phyloP scores from a whole-genome alignment of 2,329 filamentous ascomycete genomes.

The Aspergillus caelatus region DNA sequence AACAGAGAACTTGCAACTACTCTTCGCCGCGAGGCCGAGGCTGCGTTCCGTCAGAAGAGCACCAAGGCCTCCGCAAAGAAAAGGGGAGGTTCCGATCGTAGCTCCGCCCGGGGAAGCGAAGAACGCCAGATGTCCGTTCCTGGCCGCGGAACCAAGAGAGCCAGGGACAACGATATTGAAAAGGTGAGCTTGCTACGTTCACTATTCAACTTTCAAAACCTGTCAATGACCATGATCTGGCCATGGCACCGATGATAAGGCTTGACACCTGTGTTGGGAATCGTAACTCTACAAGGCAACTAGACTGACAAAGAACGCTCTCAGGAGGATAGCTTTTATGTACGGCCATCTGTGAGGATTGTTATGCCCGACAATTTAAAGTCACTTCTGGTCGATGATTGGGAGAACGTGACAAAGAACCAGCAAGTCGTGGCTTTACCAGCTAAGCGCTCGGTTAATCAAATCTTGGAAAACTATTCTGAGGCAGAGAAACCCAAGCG shows the following conservation, averaged over 20 bases:
- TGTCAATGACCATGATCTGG: not conserved
- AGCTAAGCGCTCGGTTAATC: constrained; percentile 70
- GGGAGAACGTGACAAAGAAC: constrained; percentile 98
- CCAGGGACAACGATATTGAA: constrained; percentile 51
- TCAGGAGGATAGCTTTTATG: constrained; percentile 86
- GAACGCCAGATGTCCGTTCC: constrained; percentile 48
- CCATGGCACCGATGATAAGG: not conserved
- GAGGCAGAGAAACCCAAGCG: constrained; percentile 69
- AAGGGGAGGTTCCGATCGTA: constrained; percentile 44
- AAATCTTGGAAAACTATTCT: constrained; percentile 81
- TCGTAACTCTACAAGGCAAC: not conserved
- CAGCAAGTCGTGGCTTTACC: constrained; percentile 86
- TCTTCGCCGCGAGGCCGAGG: constrained; percentile 47
- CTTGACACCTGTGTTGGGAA: not conserved
- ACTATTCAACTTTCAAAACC: constrained; percentile 1
- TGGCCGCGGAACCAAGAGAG: constrained; percentile 48
- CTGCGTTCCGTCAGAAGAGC: constrained; percentile 35
- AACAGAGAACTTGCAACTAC: constrained; percentile 80
- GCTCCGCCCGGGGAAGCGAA: constrained; percentile 49
- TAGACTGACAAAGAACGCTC: not conserved
- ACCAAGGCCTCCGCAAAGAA: constrained; percentile 43
- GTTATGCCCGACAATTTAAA: constrained; percentile 88
- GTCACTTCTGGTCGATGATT: constrained; percentile 92
- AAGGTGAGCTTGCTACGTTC: constrained; percentile 39
- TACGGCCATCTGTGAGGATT: constrained; percentile 82